These are phyloP conservation scores for Alternaria triticina DNA, from an alignment of 2,329 filamentous ascomycete genomes.

Conservation along the genomic window DNA sequence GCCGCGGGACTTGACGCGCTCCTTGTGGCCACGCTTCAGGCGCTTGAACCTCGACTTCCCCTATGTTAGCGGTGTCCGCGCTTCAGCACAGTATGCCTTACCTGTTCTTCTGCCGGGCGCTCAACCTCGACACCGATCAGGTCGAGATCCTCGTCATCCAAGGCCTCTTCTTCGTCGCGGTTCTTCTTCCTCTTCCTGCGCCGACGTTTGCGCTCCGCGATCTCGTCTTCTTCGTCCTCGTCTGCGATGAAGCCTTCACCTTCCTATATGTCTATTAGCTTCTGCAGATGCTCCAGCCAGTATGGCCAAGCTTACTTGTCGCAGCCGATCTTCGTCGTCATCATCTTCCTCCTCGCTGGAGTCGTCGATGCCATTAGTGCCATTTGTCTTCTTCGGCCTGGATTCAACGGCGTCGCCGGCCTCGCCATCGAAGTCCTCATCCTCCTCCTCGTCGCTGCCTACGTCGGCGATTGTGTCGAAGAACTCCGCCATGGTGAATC, in stretches of 20 bases:
- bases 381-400: slow-evolving; percentile 35
- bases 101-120: slow-evolving; percentile 71
- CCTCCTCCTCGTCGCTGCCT: slow-evolving; percentile 62
- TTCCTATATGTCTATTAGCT: slow-evolving; percentile 62
- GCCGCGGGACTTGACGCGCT: slow-evolving; percentile 70
- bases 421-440: slow-evolving; percentile 47
- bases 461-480: slow-evolving; percentile 86
- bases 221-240: slow-evolving; percentile 79
- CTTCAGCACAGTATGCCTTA: slow-evolving; percentile 48
- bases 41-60: slow-evolving; percentile 89
- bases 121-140: slow-evolving; percentile 85
- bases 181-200: slow-evolving; percentile 79
- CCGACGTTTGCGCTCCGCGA: slow-evolving; percentile 60
- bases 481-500: slow-evolving; percentile 59
- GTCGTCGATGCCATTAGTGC: slow-evolving; percentile 42
- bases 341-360: slow-evolving; percentile 51
- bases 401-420: slow-evolving; percentile 24
- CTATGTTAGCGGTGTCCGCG: slow-evolving; percentile 21
- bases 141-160: slow-evolving; percentile 96
- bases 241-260: slow-evolving; percentile 96
- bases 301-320: slow-evolving; percentile 31
- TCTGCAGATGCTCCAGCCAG: background rate
- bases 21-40: slow-evolving; percentile 86
- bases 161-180: slow-evolving; percentile 78
- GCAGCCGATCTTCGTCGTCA: slow-evolving; percentile 46